phyloP scores from a whole-genome alignment of 257 asterid genomes.

The Paulownia fortunei region DNA sequence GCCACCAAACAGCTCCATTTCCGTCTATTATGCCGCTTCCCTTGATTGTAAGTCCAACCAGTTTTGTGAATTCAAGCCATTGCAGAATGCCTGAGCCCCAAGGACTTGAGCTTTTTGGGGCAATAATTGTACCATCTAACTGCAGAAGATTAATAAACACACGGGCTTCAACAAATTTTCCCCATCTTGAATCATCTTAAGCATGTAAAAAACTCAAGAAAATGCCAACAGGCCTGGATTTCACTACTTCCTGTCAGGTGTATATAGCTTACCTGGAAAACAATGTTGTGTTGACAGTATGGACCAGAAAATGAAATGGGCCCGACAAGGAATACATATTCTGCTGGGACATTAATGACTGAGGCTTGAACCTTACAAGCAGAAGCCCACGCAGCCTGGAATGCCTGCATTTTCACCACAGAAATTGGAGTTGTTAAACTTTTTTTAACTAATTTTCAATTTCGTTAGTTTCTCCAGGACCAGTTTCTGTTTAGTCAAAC shows the following conservation, averaged over 20 bases:
- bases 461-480: background rate
- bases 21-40: slow-evolving; percentile 86
- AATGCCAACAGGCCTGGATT: background rate
- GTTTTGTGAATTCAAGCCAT: slow-evolving; percentile 84
- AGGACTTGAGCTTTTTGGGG: slow-evolving; percentile 63
- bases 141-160: slow-evolving; percentile 35
- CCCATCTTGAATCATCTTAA: background rate
- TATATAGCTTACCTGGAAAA: slow-evolving; percentile 69
- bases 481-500: slow-evolving; percentile 9
- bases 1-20: slow-evolving; percentile 92
- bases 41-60: slow-evolving; percentile 73
- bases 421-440: background rate
- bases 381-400: slow-evolving; percentile 84
- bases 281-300: slow-evolving; percentile 81
- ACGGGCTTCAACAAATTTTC: background rate
- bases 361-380: slow-evolving; percentile 89
- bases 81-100: slow-evolving; percentile 89
- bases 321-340: slow-evolving; percentile 69
- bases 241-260: background rate
- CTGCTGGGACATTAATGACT: slow-evolving; percentile 61
- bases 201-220: background rate
- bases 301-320: slow-evolving; percentile 97
- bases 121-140: slow-evolving; percentile 85
- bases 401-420: slow-evolving; percentile 66
- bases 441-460: background rate